Conservation (phyloP, 306 rosid genomes). For the Cicer cuneatum region DNA sequence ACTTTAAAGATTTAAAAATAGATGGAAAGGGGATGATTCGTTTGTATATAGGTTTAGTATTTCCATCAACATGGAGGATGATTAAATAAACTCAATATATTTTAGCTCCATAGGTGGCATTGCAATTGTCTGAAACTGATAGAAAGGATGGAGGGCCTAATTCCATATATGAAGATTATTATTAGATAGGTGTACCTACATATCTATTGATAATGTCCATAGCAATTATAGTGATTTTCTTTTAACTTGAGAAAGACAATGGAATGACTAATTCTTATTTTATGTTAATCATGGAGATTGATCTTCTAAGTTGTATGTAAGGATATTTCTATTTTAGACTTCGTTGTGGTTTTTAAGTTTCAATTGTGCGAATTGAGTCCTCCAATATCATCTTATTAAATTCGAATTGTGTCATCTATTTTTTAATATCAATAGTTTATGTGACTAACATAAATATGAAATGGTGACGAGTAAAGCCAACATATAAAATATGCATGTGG, state of each 20-base stretch:
- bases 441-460: background rate
- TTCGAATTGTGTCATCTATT: background rate
- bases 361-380: background rate
- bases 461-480: background rate
- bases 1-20: background rate
- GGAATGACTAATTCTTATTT: background rate
- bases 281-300: background rate
- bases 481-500: background rate
- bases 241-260: background rate
- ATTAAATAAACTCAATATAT: background rate
- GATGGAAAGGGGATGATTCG: slow-evolving; percentile 22
- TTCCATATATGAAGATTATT: background rate
- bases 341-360: background rate
- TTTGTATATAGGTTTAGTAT: slow-evolving; percentile 32
- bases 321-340: background rate
- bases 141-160: slow-evolving; percentile 1
- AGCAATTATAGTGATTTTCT: background rate
- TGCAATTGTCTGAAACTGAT: slow-evolving; percentile 15
- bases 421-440: background rate
- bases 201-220: background rate
- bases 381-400: background rate
- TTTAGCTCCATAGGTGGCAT: slow-evolving; percentile 13
- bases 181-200: background rate
- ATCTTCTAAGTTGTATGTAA: background rate
- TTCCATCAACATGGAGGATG: slow-evolving; percentile 37